A percentile compares a stretch with the other conserved stretches of the same genome.
These are phyloP conservation scores for Fusarium aywerte DNA, from an alignment of 2,329 filamentous ascomycete species.

Conservation along the genomic window DNA sequence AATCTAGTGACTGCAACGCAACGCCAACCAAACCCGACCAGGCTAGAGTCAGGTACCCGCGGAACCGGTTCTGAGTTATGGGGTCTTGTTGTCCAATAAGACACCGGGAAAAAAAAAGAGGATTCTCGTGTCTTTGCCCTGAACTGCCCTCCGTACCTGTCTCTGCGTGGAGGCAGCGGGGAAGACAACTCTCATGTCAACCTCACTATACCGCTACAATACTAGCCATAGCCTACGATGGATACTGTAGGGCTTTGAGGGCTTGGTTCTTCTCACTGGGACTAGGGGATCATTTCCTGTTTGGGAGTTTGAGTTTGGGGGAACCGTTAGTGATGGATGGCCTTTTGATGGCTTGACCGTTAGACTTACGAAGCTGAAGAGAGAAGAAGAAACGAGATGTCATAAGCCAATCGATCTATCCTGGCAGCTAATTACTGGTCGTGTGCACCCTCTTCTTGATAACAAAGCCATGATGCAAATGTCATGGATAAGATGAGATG, in stretches of 20 bases:
- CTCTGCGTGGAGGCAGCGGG: conserved; percentile 21
- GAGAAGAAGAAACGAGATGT: conserved; percentile 2
- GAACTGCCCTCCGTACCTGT: neutral
- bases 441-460: neutral
- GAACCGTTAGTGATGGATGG: conserved; percentile 21
- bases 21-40: neutral
- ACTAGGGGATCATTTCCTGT: neutral
- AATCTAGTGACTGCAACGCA: conserved; percentile 15
- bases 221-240: conserved; percentile 11
- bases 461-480: neutral
- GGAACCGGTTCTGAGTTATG: neutral
- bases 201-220: conserved; percentile 25
- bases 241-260: conserved; percentile 30
- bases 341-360: neutral
- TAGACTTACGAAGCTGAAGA: conserved; percentile 1
- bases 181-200: conserved; percentile 19
- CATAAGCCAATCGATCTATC: conserved; percentile 4
- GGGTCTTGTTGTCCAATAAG: neutral
- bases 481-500: neutral
- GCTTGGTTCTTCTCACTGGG: conserved; percentile 22
- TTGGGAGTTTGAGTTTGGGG: conserved; percentile 6
- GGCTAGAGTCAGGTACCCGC: conserved; percentile 42
- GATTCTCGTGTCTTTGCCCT: conserved; percentile 5
- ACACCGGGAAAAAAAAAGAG: conserved; percentile 36
- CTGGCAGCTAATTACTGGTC: neutral